Percentiles rank a stretch among this genome's conserved stretches.
These are phyloP conservation scores for Nemophila menziesii DNA, from an alignment of 257 asterid genomes.

Conservation along the genomic window DNA sequence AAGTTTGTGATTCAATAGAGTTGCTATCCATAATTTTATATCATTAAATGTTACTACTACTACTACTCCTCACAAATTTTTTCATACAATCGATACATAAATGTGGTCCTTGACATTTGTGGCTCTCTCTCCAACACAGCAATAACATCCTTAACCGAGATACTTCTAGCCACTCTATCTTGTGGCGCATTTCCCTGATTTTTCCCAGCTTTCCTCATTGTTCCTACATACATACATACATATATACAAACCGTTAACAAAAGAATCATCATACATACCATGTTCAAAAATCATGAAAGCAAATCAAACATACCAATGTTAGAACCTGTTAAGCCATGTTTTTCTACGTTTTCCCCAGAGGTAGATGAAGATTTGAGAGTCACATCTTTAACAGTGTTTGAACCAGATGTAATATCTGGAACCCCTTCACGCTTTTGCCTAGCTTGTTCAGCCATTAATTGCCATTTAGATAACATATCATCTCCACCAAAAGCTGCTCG, in stretches of 20 bases:
- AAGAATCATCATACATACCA: too few relatives aligned
- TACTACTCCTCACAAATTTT: too few relatives aligned
- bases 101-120: constrained; percentile 67
- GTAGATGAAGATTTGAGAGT: constrained; percentile 30
- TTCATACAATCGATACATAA: constrained; percentile 54
- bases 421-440: constrained; percentile 82
- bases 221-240: constrained; percentile 34
- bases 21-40: too few relatives aligned
- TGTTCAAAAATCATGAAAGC: constrained; percentile 1
- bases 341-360: constrained; percentile 38
- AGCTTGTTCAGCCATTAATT: constrained; percentile 73
- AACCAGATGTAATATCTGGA: constrained; percentile 38
- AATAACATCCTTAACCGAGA: constrained; percentile 69
- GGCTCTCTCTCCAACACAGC: constrained; percentile 87
- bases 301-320: constrained; percentile 42
- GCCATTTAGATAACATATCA: constrained; percentile 90
- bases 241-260: too few relatives aligned
- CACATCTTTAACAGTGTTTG: constrained; percentile 47
- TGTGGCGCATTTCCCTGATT: constrained; percentile 38
- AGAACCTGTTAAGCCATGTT: constrained; percentile 33
- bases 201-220: constrained; percentile 46
- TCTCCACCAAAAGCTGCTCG: constrained; percentile 95
- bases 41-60: too few relatives aligned
- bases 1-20: too few relatives aligned
- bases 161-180: constrained; percentile 38